A percentile compares a stretch with the other conserved stretches of the same genome.
These are phyloP conservation scores for Rhodomyrtus tomentosa DNA, from an alignment of 345 rosid species.

Conservation along the genomic window DNA sequence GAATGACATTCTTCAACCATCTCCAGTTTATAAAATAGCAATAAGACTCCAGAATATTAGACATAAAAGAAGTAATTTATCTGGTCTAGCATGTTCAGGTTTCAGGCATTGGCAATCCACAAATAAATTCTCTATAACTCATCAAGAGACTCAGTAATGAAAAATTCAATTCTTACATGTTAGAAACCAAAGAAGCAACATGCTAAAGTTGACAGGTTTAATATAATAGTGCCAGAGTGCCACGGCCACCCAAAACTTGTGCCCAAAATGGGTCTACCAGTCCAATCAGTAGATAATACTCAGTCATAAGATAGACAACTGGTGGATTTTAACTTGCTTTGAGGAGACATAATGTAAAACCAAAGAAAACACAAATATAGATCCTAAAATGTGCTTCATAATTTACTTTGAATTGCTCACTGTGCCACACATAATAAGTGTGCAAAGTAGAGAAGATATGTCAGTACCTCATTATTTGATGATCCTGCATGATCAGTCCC, in stretches of 20 bases:
- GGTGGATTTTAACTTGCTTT: neutral
- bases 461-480: conserved; percentile 19
- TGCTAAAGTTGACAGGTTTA: neutral
- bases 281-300: neutral
- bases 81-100: neutral
- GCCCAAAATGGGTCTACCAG: neutral
- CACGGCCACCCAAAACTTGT: neutral
- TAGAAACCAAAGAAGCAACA: neutral
- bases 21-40: neutral
- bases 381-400: neutral
- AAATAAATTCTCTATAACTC: neutral
- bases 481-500: conserved; percentile 8
- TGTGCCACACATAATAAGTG: neutral
- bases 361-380: neutral
- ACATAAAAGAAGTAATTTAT: neutral
- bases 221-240: neutral
- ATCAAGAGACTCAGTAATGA: neutral
- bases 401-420: neutral
- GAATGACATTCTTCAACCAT: neutral
- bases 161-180: neutral
- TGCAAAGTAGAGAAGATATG: neutral
- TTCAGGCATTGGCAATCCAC: neutral
- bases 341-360: neutral
- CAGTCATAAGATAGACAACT: neutral
- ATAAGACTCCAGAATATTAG: neutral